Evolutionary conservation across 106 monocot species (phyloP).

Genomic region (Ottelia alismoides): DNA sequence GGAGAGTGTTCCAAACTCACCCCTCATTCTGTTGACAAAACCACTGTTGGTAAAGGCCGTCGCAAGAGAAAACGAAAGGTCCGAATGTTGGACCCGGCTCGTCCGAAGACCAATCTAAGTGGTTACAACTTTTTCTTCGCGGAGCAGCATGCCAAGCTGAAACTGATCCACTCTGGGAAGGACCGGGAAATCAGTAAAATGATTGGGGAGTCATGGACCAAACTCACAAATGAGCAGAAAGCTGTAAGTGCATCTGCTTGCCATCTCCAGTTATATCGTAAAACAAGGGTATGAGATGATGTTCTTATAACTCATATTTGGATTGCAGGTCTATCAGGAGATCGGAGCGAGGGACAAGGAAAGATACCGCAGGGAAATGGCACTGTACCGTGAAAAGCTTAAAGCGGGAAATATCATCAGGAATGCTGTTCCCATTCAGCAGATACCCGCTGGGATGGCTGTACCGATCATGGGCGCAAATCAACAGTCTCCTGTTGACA

Average conservation of each 20-base stretch:
- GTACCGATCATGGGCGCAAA: too few species aligned
- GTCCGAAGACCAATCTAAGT: slow-evolving; percentile 88
- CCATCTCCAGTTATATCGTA: not conserved
- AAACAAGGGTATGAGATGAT: not conserved
- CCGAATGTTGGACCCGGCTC: slow-evolving; percentile 61
- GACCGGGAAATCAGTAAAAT: slow-evolving; percentile 85
- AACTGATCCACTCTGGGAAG: slow-evolving; percentile 62
- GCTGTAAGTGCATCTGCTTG: slow-evolving; percentile 36
- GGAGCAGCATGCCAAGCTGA: slow-evolving; percentile 82
- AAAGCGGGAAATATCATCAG: slow-evolving; percentile 28
- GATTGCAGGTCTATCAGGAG: slow-evolving; percentile 86
- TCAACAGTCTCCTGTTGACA: too few species aligned
- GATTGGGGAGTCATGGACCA: slow-evolving; percentile 91
- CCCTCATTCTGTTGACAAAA: not conserved
- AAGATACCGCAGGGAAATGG: slow-evolving; percentile 79
- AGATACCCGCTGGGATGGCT: too few species aligned
- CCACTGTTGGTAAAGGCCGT: slow-evolving; percentile 7
- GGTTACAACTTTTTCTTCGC: slow-evolving; percentile 99
- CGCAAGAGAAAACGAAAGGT: slow-evolving; percentile 57
- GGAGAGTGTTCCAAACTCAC: slow-evolving; percentile 15
- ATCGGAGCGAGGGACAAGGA: slow-evolving; percentile 79
- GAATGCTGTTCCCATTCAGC: slow-evolving; percentile 53
- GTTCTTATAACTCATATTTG: not conserved
- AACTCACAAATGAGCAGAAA: slow-evolving; percentile 59
- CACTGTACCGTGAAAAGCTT: slow-evolving; percentile 42